These are phyloP conservation scores for Cutaneotrichosporon spelunceum DNA, from an alignment of 1,284 basidiomycete genomes.

Conservation along the genomic window DNA sequence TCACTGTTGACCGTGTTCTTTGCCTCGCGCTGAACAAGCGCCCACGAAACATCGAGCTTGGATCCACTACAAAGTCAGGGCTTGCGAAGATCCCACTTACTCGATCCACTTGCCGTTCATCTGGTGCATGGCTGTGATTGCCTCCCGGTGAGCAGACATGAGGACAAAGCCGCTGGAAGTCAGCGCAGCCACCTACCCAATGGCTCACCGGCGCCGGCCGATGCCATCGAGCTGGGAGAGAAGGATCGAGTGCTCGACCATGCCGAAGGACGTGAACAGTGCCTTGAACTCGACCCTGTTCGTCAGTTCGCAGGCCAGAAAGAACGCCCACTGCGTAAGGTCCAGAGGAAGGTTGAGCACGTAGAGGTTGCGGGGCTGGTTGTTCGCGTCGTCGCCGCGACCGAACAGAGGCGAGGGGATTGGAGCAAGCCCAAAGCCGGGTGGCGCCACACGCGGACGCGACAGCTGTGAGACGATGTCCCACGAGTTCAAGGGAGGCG, in stretches of 20 bases:
- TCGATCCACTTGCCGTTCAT: slow-evolving; percentile 41
- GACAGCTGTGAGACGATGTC: slow-evolving; percentile 15
- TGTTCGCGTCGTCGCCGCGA: slow-evolving; percentile 14
- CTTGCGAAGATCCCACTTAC: slow-evolving; percentile 23
- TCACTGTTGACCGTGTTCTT: slow-evolving; percentile 32
- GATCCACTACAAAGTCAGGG: slow-evolving; percentile 33
- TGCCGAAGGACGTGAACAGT: slow-evolving; percentile 35
- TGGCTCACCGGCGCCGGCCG: slow-evolving; percentile 37
- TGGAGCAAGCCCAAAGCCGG: slow-evolving; percentile 10
- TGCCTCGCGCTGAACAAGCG: slow-evolving; percentile 45
- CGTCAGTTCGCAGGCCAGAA: slow-evolving; percentile 7
- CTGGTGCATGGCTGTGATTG: slow-evolving; percentile 33
- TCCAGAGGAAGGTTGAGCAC: slow-evolving; percentile 44
- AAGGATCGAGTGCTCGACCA: slow-evolving; percentile 45
- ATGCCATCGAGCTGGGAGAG: slow-evolving; percentile 45
- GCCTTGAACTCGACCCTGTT: slow-evolving; percentile 40
- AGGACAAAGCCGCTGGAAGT: slow-evolving; percentile 42
- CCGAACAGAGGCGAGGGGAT: slow-evolving; percentile 5
- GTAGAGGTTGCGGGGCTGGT: slow-evolving; percentile 44
- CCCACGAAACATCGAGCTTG: slow-evolving; percentile 48
- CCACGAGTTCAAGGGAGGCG: slow-evolving; percentile 21
- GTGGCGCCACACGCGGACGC: neutral
- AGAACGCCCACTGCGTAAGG: slow-evolving; percentile 37
- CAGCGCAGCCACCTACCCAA: neutral
- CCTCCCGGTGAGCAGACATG: slow-evolving; percentile 43